Evolutionary conservation across 768 basidiomycete genomes (phyloP), one percentile per base, ranked within the genome.

Genomic region (Auriculariales sp.): DNA sequence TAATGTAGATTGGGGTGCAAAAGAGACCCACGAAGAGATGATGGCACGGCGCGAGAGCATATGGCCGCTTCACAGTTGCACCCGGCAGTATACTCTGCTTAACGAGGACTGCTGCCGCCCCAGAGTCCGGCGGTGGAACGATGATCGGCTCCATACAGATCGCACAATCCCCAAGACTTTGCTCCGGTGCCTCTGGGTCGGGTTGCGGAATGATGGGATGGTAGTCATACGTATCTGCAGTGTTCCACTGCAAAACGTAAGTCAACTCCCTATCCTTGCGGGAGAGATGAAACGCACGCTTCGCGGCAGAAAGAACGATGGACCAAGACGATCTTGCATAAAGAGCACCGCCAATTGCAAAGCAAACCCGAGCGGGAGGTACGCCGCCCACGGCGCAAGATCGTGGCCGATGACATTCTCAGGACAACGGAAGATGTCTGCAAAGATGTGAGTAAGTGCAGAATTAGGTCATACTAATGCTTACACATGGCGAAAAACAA

Each of bases 111-210:
- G 36, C 27, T 32, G 36, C 50, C 5, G 36, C 33, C 46, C 33
- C 31, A 10, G 47, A 48, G 25, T 45, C 50, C 19, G 44, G 48
- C 24, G 54, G 58, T 5, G 78, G 74, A 24, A 75, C 61, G 33
- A 75, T 58, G 54, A 93, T 92, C 3, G 78, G 73, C 51, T 94
- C 91, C 88, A 94, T 92, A 58, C 91, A 94, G 48, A 95, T 93
- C 4, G 88, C 78, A 57, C 91, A 95, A 59, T 93, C 88, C 5
- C 86, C 89, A 14, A 89, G 66, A 2, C 82, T 74, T 55, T 81
- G 78, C 39, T 82, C 81, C 2, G 81, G 79, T 2, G 83, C 72
- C 61, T 91, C 88, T 0, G 82, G 61, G 58, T 90, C 85, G 1
- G 80, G 71, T 1, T 75, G 54, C 0, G 86, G 82, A 32, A 94